Base-by-base conservation (phyloP, 495 filamentous ascomycete genomes). In the Pyronema omphalodes region DNA sequence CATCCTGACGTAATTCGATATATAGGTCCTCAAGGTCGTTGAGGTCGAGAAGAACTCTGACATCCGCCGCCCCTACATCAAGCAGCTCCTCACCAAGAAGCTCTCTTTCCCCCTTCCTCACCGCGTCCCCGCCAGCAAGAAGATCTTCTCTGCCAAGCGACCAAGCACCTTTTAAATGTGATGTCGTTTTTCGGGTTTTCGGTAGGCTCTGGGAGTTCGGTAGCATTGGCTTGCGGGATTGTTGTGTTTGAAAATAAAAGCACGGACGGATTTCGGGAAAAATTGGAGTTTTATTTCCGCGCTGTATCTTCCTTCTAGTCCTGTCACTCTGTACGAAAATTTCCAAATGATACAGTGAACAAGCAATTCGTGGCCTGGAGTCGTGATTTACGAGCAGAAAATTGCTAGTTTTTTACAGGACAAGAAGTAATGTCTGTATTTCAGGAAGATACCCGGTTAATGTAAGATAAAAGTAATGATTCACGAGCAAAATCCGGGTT, bases 71-170 rank as follows among this genome's bases (percentile, higher is more conserved):
- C 88, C 93, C 60, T 96, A 98, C 80, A 89, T 96, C 80, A 89
- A 85, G 78, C 91, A 98, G 74, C 86, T 98, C 70, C 71, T 96
- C 68, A 73, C 75, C 71, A 94, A 94, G 82, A 70, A 83, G 71
- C 84, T 98, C 71, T 84, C 86, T 71, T 98, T 98, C 85, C 91
- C 91, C 70, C 85, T 98, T 63, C 91, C 91, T 66, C 91, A 96
- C 78, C 91, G 91, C 65, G 74, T 89, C 60, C 76, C 79, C 71
- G 86, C 83, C 75, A 76, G 74, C 61, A 79, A 74, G 75, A 93
- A 91, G 77, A 68, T 96, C 67, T 98, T 89, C 75, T 75, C 82
- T 67, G 79, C 86, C 69, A 85, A 79, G 71, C 80, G 91, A 72
- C 91, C 91, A 67, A 82, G 84, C 58, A 96, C 91, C 68, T 95